phyloP scores from a whole-genome alignment of 2,329 filamentous ascomycete species.

The Cyclaneusma minus region DNA sequence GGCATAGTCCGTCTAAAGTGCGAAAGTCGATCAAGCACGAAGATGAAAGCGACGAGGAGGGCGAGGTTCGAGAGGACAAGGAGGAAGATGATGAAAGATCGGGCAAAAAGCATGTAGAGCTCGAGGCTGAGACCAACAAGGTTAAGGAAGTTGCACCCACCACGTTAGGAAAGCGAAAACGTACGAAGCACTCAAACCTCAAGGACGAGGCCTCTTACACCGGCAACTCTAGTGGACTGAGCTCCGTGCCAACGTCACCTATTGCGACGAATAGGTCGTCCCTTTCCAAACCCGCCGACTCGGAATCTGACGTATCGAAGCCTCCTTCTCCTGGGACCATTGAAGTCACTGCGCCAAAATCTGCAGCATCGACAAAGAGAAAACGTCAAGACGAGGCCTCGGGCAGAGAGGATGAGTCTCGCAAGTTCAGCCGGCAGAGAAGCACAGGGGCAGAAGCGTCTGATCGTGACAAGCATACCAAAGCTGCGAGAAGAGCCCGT shows the following conservation, averaged over 20 bases:
- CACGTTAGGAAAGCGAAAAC: constrained; percentile 33
- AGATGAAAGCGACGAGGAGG: constrained; percentile 42
- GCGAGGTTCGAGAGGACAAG: constrained; percentile 15
- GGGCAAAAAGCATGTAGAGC: too few relatives aligned
- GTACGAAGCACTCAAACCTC: constrained; percentile 16
- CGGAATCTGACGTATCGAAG: constrained; percentile 33
- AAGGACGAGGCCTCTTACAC: constrained; percentile 11
- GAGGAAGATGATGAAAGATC: constrained; percentile 5
- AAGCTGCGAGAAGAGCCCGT: constrained; percentile 8
- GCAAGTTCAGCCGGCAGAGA: constrained; percentile 10
- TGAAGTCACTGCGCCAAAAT: constrained; percentile 22
- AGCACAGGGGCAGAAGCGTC: constrained; percentile 11
- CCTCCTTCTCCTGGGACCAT: constrained; percentile 15
- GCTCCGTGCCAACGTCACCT: constrained; percentile 42
- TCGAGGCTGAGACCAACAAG: constrained; percentile 4
- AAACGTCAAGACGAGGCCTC: constrained; percentile 22
- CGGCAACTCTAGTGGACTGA: constrained; percentile 34
- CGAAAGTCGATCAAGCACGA: constrained; percentile 48
- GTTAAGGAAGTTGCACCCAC: constrained; percentile 17
- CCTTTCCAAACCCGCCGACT: constrained; percentile 24
- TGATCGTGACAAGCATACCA: too few relatives aligned
- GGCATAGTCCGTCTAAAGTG: constrained; percentile 45
- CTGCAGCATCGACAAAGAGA: constrained; percentile 22
- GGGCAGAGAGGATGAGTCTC: constrained; percentile 6
- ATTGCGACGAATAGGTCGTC: constrained; percentile 15